These are phyloP conservation scores for Durio zibethinus DNA, from an alignment of 345 rosid genomes.

Conservation along the genomic window DNA sequence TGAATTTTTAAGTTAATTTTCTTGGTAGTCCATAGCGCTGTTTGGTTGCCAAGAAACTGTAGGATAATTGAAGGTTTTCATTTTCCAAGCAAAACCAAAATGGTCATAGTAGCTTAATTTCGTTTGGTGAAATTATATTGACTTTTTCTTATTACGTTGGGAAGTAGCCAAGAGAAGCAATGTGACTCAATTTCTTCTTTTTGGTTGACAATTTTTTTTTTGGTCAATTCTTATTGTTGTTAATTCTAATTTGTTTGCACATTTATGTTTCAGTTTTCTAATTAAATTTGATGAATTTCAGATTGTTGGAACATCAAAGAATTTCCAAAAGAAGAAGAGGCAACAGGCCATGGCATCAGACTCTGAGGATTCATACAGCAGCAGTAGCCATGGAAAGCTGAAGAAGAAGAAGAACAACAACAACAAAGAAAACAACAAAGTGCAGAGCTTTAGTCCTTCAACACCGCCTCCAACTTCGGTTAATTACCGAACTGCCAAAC, in stretches of 20 bases:
- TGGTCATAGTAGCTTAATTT: neutral
- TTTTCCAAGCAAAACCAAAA: slow-evolving; percentile 8
- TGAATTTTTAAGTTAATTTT: too few species aligned
- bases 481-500: slow-evolving; percentile 53
- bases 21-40: slow-evolving; percentile 6
- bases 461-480: slow-evolving; percentile 75
- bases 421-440: slow-evolving; percentile 24
- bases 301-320: slow-evolving; percentile 70
- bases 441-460: slow-evolving; percentile 69
- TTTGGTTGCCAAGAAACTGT: slow-evolving; percentile 18
- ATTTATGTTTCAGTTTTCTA: too few species aligned
- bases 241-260: too few species aligned
- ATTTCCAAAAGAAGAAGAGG: slow-evolving; percentile 45
- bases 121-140: neutral
- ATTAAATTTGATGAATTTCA: slow-evolving; percentile 19
- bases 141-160: slow-evolving; percentile 11
- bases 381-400: slow-evolving; percentile 37
- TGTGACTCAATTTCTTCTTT: too few species aligned
- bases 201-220: too few species aligned
- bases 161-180: too few species aligned
- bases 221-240: neutral
- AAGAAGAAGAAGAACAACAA: slow-evolving; percentile 29
- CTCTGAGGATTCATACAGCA: slow-evolving; percentile 75
- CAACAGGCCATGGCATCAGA: slow-evolving; percentile 46
- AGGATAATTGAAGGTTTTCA: neutral